Evolutionary conservation across 2,329 filamentous ascomycete species (phyloP).

Genomic region (Alternaria longipes): DNA sequence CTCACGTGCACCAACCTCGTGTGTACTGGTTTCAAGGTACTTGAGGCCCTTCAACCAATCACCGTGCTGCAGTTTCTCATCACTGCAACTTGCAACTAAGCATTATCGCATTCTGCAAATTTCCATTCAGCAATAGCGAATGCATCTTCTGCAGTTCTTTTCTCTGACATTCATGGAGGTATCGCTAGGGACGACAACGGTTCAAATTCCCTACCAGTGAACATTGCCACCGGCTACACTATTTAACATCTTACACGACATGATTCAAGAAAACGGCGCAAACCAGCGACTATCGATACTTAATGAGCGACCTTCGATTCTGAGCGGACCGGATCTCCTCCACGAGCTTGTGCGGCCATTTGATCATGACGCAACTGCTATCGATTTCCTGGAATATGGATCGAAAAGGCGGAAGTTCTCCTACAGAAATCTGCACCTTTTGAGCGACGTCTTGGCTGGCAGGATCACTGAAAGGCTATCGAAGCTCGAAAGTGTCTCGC

Average conservation of each 20-base stretch:
- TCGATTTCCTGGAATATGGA: constrained; percentile 69
- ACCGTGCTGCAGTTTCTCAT: constrained; percentile 48
- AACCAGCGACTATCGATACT: constrained; percentile 53
- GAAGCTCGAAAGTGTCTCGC: constrained; percentile 43
- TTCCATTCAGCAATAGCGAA: constrained; percentile 3
- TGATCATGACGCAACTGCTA: constrained; percentile 57
- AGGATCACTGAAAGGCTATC: constrained; percentile 29
- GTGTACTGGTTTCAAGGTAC: constrained; percentile 30
- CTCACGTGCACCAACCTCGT: constrained; percentile 37
- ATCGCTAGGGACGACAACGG: constrained; percentile 1
- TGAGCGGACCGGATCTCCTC: constrained; percentile 66
- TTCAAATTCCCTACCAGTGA: not conserved
- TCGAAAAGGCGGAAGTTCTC: constrained; percentile 61
- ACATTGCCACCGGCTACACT: constrained; percentile 4
- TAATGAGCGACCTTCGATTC: constrained; percentile 62
- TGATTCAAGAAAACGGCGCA: constrained; percentile 30
- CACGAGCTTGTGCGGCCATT: constrained; percentile 68
- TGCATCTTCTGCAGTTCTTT: not conserved
- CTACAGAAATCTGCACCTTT: constrained; percentile 69
- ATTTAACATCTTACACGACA: constrained; percentile 29
- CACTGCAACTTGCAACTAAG: constrained; percentile 24
- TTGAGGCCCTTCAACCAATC: constrained; percentile 37
- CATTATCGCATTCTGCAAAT: constrained; percentile 4
- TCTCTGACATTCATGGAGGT: not conserved
- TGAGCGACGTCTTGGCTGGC: constrained; percentile 65